These are phyloP conservation scores for Lipomyces sp. DNA, from an alignment of 805 yeast genomes.

Conservation along the genomic window DNA sequence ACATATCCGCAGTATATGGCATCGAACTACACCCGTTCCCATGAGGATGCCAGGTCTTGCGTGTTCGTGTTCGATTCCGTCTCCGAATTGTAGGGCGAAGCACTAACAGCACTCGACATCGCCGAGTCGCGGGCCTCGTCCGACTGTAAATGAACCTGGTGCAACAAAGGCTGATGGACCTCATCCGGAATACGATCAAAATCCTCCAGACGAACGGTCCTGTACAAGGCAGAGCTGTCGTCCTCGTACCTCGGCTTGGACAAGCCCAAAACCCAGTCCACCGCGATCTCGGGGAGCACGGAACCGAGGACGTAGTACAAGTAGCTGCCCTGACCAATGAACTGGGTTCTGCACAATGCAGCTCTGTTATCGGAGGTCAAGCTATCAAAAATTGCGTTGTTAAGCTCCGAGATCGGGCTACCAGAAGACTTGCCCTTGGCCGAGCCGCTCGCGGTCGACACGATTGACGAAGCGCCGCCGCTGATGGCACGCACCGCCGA, in stretches of 20 bases:
- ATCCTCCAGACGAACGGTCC: constrained; percentile 13
- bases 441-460: constrained; percentile 13
- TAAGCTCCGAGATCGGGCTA: constrained; percentile 18
- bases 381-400: constrained; percentile 23
- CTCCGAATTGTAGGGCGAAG: constrained; percentile 25
- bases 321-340: constrained; percentile 27
- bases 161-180: not conserved
- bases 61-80: constrained; percentile 20
- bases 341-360: constrained; percentile 18
- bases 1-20: too few relatives aligned
- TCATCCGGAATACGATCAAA: not conserved
- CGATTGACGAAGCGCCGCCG: constrained; percentile 22
- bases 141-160: not conserved
- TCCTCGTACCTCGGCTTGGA: constrained; percentile 1
- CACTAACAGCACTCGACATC: constrained; percentile 22
- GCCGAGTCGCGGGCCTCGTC: constrained; percentile 23
- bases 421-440: constrained; percentile 6
- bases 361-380: constrained; percentile 15
- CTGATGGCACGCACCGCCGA: constrained; percentile 27
- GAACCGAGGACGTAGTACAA: constrained; percentile 25
- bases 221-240: constrained; percentile 1
- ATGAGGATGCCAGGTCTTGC: constrained; percentile 24
- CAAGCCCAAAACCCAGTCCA: constrained; percentile 28
- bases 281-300: constrained; percentile 20
- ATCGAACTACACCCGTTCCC: constrained; percentile 31